These are phyloP conservation scores for Musa troglodytarum DNA, from an alignment of 176 grass and related monocot species.

Conservation along the genomic window DNA sequence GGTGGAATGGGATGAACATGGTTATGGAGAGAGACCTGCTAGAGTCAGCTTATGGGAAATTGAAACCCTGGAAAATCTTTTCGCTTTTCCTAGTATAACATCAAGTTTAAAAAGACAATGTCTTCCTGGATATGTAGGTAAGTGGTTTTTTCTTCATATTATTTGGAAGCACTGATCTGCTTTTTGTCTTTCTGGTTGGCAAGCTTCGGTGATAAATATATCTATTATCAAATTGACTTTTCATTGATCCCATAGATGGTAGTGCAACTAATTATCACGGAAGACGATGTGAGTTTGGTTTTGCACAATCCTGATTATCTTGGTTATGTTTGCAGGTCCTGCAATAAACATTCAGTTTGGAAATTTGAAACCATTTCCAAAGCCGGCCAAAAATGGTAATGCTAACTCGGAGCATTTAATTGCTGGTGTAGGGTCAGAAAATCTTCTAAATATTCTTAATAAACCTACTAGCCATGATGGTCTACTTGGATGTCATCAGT, in stretches of 20 bases:
- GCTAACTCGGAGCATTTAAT: constrained; percentile 35
- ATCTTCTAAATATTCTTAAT: constrained; percentile 56
- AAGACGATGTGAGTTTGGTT: too few relatives aligned
- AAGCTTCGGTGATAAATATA: too few relatives aligned
- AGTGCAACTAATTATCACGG: too few relatives aligned
- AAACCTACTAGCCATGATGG: constrained; percentile 33
- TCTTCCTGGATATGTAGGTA: constrained; percentile 41
- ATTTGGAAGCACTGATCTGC: neutral
- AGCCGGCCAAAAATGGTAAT: constrained; percentile 29
- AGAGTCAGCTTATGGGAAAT: constrained; percentile 80
- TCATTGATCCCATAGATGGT: too few relatives aligned
- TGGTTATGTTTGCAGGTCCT: constrained; percentile 31
- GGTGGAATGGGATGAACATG: constrained; percentile 93
- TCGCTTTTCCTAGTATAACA: constrained; percentile 45
- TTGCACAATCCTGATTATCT: neutral
- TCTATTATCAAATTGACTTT: too few relatives aligned
- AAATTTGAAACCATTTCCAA: constrained; percentile 44
- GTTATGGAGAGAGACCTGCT: constrained; percentile 71
- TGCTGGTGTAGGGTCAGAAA: constrained; percentile 36
- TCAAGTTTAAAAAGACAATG: constrained; percentile 69
- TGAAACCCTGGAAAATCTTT: constrained; percentile 57
- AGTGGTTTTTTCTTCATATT: neutral
- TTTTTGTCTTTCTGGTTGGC: too few relatives aligned
- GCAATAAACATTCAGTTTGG: constrained; percentile 35
- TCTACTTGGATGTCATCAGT: constrained; percentile 45